These are phyloP conservation scores for Rhexocercosporidium sp. DNA, from an alignment of 2,329 filamentous ascomycete genomes.

Conservation along the genomic window DNA sequence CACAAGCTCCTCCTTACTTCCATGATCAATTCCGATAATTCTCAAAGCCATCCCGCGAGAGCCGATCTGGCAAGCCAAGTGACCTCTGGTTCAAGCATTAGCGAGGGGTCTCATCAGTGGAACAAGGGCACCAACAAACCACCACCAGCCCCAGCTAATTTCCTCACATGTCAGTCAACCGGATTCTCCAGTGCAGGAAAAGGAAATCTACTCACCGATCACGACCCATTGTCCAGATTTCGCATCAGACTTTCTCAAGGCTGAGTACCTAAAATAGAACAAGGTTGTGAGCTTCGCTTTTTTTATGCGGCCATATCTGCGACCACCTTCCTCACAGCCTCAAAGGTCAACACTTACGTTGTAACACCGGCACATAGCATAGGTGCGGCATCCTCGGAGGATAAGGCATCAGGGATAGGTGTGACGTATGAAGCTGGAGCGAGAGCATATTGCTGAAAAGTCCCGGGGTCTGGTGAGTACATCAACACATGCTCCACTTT, in stretches of 20 bases:
- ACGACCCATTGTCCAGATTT: conserved; percentile 45
- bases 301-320: conserved; percentile 33
- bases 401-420: conserved; percentile 66
- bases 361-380: conserved; percentile 73
- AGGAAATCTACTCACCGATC: conserved; percentile 34
- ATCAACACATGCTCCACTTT: neutral
- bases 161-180: conserved; percentile 26
- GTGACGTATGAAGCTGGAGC: conserved; percentile 72
- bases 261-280: conserved; percentile 54
- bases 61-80: conserved; percentile 66
- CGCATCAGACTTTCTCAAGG: conserved; percentile 64
- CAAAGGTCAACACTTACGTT: conserved; percentile 43
- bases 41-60: conserved; percentile 62
- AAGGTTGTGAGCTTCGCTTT: conserved; percentile 34
- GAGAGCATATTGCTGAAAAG: conserved; percentile 68
- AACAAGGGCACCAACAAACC: conserved; percentile 50
- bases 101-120: conserved; percentile 8
- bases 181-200: conserved; percentile 17
- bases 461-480: conserved; percentile 56
- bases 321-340: conserved; percentile 22
- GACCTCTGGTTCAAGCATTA: conserved; percentile 48
- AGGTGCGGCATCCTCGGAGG: conserved; percentile 66
- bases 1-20: conserved; percentile 62
- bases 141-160: conserved; percentile 59
- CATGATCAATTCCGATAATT: conserved; percentile 69